Evolutionary conservation across 2,329 filamentous ascomycete species (phyloP).

Genomic region (Ceratocystis colombiana): DNA sequence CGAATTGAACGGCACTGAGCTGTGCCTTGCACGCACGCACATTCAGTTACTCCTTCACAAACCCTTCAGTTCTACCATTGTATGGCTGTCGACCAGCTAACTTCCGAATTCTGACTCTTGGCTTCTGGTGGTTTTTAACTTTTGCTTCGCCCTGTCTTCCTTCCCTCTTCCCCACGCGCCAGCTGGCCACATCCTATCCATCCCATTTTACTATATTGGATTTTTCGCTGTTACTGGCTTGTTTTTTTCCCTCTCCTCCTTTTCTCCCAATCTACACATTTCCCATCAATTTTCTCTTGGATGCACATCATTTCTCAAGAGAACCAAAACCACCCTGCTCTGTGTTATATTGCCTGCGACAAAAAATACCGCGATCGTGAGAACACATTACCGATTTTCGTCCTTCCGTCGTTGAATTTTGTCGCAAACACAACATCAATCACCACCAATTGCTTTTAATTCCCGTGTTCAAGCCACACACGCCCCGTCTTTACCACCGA

Average conservation of each 20-base stretch:
- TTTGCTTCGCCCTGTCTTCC: constrained; percentile 14
- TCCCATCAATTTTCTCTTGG: constrained; percentile 4
- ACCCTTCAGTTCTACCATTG: background rate
- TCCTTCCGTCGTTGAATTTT: constrained; percentile 5
- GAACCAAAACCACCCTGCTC: constrained; percentile 10
- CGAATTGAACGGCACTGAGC: too few species aligned
- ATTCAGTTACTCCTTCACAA: too few species aligned
- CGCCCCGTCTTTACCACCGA: background rate
- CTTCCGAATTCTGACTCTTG: background rate
- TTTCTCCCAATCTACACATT: background rate
- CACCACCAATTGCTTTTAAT: constrained; percentile 3
- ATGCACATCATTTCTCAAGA: constrained; percentile 2
- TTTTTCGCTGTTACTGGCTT: constrained; percentile 4
- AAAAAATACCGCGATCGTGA: constrained; percentile 16
- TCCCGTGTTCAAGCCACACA: constrained; percentile 7
- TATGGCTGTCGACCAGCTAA: too few species aligned
- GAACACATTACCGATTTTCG: constrained; percentile 20
- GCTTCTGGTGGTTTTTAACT: background rate
- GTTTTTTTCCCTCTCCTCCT: constrained; percentile 13
- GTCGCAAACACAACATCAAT: constrained; percentile 5
- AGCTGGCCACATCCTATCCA: constrained; percentile 17
- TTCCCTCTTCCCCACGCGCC: constrained; percentile 17
- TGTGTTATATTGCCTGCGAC: constrained; percentile 9
- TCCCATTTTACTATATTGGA: background rate
- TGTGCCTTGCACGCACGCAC: constrained; percentile 8